A percentile compares a stretch with the other conserved stretches of the same genome.
These are phyloP conservation scores for Capsicum pubescens DNA, from an alignment of 257 asterid genomes.

Conservation along the genomic window DNA sequence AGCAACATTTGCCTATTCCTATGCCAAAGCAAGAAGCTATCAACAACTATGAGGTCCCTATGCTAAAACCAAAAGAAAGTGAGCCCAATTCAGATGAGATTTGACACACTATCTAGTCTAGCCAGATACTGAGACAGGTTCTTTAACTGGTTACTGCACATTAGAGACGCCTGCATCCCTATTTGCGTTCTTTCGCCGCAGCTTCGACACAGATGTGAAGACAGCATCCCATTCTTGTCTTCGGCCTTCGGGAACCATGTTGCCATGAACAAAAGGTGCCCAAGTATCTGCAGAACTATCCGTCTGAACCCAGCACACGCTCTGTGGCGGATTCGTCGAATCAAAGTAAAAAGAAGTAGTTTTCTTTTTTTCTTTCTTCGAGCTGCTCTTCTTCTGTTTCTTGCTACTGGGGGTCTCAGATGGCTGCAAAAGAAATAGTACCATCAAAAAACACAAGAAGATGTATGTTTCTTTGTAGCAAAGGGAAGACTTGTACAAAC, in stretches of 20 bases:
- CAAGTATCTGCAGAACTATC: constrained; percentile 34
- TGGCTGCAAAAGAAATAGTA: constrained; percentile 32
- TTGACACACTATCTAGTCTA: not conserved
- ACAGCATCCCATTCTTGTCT: constrained; percentile 39
- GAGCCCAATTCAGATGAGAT: not conserved
- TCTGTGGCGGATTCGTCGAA: constrained; percentile 41
- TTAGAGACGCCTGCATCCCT: not conserved
- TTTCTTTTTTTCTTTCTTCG: constrained; percentile 25
- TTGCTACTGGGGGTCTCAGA: constrained; percentile 30
- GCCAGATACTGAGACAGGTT: not conserved
- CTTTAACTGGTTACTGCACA: not conserved
- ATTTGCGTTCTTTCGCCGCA: constrained; percentile 22
- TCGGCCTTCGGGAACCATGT: constrained; percentile 25
- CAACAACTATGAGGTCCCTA: not conserved
- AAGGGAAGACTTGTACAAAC: not conserved
- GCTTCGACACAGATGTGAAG: constrained; percentile 30
- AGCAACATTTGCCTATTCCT: not conserved
- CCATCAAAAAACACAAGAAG: not conserved
- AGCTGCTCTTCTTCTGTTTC: constrained; percentile 34
- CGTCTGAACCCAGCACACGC: constrained; percentile 36
- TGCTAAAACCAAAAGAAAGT: not conserved
- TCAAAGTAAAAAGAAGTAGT: constrained; percentile 38
- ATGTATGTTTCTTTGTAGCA: not conserved
- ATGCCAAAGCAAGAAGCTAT: constrained; percentile 8
- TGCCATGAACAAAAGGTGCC: constrained; percentile 28